Evolutionary conservation across 2,329 filamentous ascomycete species (phyloP).

Genomic region (Furcasterigmium furcatum): DNA sequence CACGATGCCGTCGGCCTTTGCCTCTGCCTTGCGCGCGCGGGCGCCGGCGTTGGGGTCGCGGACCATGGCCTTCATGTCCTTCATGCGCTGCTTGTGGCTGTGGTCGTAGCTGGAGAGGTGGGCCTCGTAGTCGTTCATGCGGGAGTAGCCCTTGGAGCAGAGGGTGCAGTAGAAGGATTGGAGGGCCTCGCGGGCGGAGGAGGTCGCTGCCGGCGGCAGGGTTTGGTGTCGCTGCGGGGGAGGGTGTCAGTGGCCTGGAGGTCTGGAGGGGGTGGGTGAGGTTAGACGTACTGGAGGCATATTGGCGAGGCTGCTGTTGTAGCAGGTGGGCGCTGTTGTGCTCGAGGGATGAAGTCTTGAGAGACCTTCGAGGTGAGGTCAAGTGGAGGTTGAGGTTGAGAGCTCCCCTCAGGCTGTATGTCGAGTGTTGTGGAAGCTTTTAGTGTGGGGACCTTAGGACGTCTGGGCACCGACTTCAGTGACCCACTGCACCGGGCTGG

Average conservation of each 20-base stretch:
- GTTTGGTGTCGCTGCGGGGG: conserved; percentile 50
- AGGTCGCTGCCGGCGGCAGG: conserved; percentile 55
- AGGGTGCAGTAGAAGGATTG: conserved; percentile 82
- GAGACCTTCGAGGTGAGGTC: background rate
- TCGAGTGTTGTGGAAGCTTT: too few relatives aligned
- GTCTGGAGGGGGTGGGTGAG: background rate
- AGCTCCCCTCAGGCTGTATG: too few relatives aligned
- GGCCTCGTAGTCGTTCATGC: conserved; percentile 94
- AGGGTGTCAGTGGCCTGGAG: background rate
- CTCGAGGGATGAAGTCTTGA: too few relatives aligned
- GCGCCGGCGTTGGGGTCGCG: conserved; percentile 65
- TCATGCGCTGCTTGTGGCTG: conserved; percentile 85
- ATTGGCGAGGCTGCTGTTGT: background rate
- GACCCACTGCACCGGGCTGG: too few relatives aligned
- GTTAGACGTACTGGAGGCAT: background rate
- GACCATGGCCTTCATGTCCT: conserved; percentile 83
- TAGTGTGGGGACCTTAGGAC: too few relatives aligned
- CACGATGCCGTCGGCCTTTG: conserved; percentile 66
- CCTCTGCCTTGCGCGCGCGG: conserved; percentile 66
- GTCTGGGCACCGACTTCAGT: too few relatives aligned
- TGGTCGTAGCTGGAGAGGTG: conserved; percentile 95
- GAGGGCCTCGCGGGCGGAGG: conserved; percentile 69
- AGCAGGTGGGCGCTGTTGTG: too few relatives aligned
- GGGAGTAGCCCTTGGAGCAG: conserved; percentile 90
- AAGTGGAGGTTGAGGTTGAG: background rate